Base-by-base conservation (phyloP, 345 rosid genomes). In the Euphorbia tirucalli region DNA sequence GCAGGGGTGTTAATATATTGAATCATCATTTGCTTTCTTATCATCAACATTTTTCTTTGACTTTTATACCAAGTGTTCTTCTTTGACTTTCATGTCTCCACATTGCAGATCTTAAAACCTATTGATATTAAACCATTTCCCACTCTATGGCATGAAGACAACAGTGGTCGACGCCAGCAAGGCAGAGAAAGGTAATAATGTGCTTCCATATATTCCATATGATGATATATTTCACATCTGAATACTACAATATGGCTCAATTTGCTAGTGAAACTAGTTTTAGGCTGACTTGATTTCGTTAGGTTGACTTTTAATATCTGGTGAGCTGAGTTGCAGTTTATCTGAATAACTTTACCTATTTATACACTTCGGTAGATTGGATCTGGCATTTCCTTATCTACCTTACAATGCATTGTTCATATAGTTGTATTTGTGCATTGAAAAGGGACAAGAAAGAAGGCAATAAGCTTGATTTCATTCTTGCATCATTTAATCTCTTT, bases 121-220 rank as follows among this genome's bases (percentile, higher is more conserved):
- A 62, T 67, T 63, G 98, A 96, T 80, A 74, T 91, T 74, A 96
- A 93, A 85, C 96, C 97, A 32, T 83, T 85, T 55, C 98, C 98
- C 35, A 72, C 77, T 18, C 75, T 93, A 61, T 96, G 99, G 99
- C 99, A 95, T 75, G 99, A 93, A 78, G 97, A 95, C 71, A 89
- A 85, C 68, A 57, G 85, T 64, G 73, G 89, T 69, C 84, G 96
- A 70, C 92, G 89, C 55, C 90, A 89, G 69, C 94, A 83, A 72
- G 83, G 86, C 70, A 86, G 96, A 85, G 98, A 95, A 55, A 85
- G 98, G 99, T 89, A 65, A 77, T 80, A 66, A 30, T 18, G 39
- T n/a, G 25, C 52, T 15, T 5, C 10, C 30, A 11, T 39, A 41
- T 68, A 49, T 37, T 62, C 3, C 59, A 24, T 14, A 13, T 1